Percentiles rank a stretch among this genome's conserved stretches.
These are phyloP conservation scores for Aspergillus terreus DNA, from an alignment of 2,329 filamentous ascomycete genomes.

Conservation along the genomic window DNA sequence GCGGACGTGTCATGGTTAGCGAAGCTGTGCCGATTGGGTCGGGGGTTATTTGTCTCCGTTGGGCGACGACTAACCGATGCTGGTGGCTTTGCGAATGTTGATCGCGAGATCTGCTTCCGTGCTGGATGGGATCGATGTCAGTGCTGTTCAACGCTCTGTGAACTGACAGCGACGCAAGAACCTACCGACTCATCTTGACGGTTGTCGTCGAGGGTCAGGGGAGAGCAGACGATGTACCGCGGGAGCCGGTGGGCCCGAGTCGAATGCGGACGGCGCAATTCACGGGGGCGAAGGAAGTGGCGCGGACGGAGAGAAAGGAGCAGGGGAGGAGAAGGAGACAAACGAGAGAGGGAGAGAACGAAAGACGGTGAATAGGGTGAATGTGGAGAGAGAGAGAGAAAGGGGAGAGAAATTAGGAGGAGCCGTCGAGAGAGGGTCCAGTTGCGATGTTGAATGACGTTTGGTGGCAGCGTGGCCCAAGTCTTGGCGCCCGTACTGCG, in stretches of 20 bases:
- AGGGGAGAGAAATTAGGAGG: constrained; percentile 2
- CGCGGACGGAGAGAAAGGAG: constrained; percentile 7
- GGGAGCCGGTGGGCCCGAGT: constrained; percentile 16
- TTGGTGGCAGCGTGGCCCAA: constrained; percentile 27
- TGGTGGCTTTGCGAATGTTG: constrained; percentile 66
- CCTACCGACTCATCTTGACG: constrained; percentile 61
- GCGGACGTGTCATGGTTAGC: constrained; percentile 10
- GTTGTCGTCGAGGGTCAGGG: constrained; percentile 35
- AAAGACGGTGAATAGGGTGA: constrained; percentile 11
- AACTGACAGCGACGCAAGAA: background rate
- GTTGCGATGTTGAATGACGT: constrained; percentile 27
- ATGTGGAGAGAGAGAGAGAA: constrained; percentile 3
- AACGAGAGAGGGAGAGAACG: constrained; percentile 4
- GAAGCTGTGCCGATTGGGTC: background rate
- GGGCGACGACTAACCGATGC: constrained; percentile 47
- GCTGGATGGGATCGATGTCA: constrained; percentile 29
- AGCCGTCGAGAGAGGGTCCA: constrained; percentile 4
- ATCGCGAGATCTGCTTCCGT: constrained; percentile 63
- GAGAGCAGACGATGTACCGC: constrained; percentile 14
- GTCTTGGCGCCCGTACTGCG: constrained; percentile 26
- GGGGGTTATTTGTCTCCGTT: background rate
- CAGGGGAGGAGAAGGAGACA: constrained; percentile 1
- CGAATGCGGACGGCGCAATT: constrained; percentile 19
- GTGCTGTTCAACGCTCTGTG: background rate
- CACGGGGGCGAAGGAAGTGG: background rate